These are phyloP conservation scores for Hypoxylon crocopeplum DNA, from an alignment of 495 filamentous ascomycete genomes.

Conservation along the genomic window DNA sequence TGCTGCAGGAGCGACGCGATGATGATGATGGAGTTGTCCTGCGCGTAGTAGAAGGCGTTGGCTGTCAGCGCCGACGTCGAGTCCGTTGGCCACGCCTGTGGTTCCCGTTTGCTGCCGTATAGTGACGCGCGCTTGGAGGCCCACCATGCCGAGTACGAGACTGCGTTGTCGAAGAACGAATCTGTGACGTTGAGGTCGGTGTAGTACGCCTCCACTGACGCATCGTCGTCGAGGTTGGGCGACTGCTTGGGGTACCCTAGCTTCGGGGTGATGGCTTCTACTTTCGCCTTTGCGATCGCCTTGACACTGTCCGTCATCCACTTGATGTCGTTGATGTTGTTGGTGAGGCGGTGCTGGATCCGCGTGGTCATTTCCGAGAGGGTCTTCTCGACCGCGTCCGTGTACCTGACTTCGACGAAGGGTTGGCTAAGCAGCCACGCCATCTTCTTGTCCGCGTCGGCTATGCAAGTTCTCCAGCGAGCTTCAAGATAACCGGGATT, in stretches of 20 bases:
- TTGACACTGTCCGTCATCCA: constrained; percentile 33
- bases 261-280: constrained; percentile 17
- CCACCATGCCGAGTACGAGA: constrained; percentile 19
- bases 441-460: constrained; percentile 4
- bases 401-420: constrained; percentile 20
- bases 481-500: constrained; percentile 63
- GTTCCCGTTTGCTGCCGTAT: constrained; percentile 43
- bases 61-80: constrained; percentile 21
- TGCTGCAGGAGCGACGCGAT: constrained; percentile 72
- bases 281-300: constrained; percentile 19
- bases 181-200: constrained; percentile 55
- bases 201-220: constrained; percentile 63
- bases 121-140: not conserved
- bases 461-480: constrained; percentile 69
- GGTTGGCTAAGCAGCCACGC: constrained; percentile 24
- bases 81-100: constrained; percentile 49
- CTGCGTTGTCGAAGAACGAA: constrained; percentile 62
- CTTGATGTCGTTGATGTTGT: constrained; percentile 15
- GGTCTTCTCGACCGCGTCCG: constrained; percentile 15
- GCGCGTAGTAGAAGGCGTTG: constrained; percentile 26
- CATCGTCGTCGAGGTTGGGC: constrained; percentile 64
- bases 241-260: constrained; percentile 29
- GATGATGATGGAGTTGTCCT: constrained; percentile 63
- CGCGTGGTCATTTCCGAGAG: constrained; percentile 14
- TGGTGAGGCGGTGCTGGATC: constrained; percentile 21